A percentile compares a stretch with the other conserved stretches of the same genome.
Evolutionary conservation across 139 green algal genomes (phyloP).

Genomic region (Tetraselmis striata): DNA sequence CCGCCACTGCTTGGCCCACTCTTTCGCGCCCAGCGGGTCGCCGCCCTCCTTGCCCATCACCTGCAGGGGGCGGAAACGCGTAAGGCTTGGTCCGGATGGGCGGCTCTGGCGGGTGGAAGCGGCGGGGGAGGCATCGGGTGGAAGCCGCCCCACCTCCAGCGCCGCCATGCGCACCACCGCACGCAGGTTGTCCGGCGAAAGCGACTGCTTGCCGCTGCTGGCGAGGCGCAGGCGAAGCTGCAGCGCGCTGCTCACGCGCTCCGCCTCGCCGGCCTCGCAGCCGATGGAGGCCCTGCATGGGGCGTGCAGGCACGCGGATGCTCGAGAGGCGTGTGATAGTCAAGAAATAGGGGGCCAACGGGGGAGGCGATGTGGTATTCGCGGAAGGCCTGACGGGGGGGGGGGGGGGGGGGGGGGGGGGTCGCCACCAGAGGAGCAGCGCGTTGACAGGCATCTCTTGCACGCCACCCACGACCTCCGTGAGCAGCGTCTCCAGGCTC

Average conservation of each 20-base stretch:
- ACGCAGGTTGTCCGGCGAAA: background rate
- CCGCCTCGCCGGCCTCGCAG: background rate
- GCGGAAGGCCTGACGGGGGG: too few relatives aligned
- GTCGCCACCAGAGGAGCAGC: background rate
- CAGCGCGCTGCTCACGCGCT: background rate
- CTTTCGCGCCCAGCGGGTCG: background rate
- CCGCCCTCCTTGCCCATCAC: background rate
- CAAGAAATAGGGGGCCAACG: too few relatives aligned
- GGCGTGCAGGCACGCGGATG: too few relatives aligned
- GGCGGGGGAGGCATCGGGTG: too few relatives aligned
- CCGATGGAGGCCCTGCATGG: background rate
- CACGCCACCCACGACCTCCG: background rate
- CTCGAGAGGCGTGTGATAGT: too few relatives aligned
- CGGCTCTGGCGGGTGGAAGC: too few relatives aligned
- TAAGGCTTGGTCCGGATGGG: too few relatives aligned
- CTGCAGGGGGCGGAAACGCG: too few relatives aligned
- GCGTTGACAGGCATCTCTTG: background rate
- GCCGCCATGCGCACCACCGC: background rate
- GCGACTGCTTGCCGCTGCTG: background rate
- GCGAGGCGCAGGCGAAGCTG: background rate
- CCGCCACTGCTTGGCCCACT: background rate
- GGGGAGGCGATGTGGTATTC: too few relatives aligned
- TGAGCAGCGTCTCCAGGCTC: background rate
- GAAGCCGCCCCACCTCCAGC: too few relatives aligned
- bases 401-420: too few relatives aligned